Evolutionary conservation across 164 flowering plant genomes (phyloP).

Genomic region (Nelumbo lutea): DNA sequence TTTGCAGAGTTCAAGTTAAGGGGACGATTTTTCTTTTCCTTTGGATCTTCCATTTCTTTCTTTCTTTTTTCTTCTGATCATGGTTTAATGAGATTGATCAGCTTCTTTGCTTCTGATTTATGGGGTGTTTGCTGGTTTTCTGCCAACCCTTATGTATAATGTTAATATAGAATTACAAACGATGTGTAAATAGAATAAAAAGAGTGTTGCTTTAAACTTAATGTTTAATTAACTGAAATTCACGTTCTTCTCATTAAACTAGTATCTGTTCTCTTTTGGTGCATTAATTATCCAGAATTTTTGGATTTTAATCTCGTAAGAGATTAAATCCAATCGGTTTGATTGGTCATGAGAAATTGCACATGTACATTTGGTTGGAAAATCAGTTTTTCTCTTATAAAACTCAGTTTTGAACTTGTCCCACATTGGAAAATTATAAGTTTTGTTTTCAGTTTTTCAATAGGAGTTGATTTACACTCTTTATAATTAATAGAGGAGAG

Average conservation of each 20-base stretch:
- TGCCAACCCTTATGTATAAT: constrained; percentile 28
- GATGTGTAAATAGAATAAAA: constrained; percentile 25
- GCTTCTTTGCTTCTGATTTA: constrained; percentile 19
- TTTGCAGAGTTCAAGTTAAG: constrained; percentile 18
- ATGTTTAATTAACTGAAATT: background rate
- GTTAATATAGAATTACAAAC: constrained; percentile 17
- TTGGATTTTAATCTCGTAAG: too few species aligned
- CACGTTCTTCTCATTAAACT: background rate
- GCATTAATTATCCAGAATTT: too few species aligned
- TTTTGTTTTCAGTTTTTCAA: too few species aligned
- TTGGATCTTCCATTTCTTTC: background rate
- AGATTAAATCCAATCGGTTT: too few species aligned
- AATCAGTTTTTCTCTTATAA: too few species aligned
- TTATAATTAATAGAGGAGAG: too few species aligned
- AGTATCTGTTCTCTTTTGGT: too few species aligned
- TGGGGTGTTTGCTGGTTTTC: constrained; percentile 23
- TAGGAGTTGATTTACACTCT: too few species aligned
- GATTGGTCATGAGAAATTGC: too few species aligned
- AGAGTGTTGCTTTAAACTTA: constrained; percentile 5
- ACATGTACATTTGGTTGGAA: too few species aligned
- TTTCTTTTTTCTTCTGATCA: constrained; percentile 8
- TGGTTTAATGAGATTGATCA: constrained; percentile 10
- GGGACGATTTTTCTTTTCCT: constrained; percentile 5
- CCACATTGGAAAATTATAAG: too few species aligned
- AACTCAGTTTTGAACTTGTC: too few species aligned